Percentiles rank a stretch among this genome's conserved stretches.
phyloP scores from a whole-genome alignment of 2,329 filamentous ascomycete genomes.

The Hypoxylon sp. region DNA sequence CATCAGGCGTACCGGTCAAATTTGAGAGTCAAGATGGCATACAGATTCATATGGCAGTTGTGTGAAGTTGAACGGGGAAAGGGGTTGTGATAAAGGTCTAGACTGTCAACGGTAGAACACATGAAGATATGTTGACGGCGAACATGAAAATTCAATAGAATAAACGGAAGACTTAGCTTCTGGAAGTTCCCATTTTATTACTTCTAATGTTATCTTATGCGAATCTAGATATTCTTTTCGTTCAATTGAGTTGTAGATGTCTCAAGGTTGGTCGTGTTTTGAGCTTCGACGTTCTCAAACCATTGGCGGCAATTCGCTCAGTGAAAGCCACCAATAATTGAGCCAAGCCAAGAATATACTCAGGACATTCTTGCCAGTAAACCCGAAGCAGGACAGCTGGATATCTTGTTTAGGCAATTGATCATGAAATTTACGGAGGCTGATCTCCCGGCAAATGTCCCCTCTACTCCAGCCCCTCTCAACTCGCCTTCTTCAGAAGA shows the following conservation, averaged over 20 bases:
- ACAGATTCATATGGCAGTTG: slow-evolving; percentile 58
- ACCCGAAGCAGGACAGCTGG: slow-evolving; percentile 1
- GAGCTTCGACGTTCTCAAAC: background rate
- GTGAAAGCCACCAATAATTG: slow-evolving; percentile 36
- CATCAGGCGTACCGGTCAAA: slow-evolving; percentile 61
- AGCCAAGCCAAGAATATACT: slow-evolving; percentile 6
- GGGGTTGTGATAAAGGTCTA: background rate
- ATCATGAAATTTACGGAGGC: slow-evolving; percentile 25
- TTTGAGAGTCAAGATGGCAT: slow-evolving; percentile 54
- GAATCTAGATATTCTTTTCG: no score
- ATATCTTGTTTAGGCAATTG: slow-evolving; percentile 41
- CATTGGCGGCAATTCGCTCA: slow-evolving; percentile 35
- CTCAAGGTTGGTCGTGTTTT: background rate
- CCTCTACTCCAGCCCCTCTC: slow-evolving; percentile 18
- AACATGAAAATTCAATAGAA: background rate
- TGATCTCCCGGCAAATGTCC: slow-evolving; percentile 32
- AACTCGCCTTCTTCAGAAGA: background rate
- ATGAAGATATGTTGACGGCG: background rate
- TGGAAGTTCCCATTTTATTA: no score
- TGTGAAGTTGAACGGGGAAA: slow-evolving; percentile 36
- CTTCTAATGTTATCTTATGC: background rate
- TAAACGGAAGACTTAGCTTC: no score
- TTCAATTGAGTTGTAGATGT: background rate
- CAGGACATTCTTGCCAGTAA: slow-evolving; percentile 8
- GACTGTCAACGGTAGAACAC: background rate